A percentile compares a stretch with the other conserved stretches of the same genome.
Evolutionary conservation across 2,329 filamentous ascomycete genomes (phyloP).

Genomic region (Emydomyces testavorans): DNA sequence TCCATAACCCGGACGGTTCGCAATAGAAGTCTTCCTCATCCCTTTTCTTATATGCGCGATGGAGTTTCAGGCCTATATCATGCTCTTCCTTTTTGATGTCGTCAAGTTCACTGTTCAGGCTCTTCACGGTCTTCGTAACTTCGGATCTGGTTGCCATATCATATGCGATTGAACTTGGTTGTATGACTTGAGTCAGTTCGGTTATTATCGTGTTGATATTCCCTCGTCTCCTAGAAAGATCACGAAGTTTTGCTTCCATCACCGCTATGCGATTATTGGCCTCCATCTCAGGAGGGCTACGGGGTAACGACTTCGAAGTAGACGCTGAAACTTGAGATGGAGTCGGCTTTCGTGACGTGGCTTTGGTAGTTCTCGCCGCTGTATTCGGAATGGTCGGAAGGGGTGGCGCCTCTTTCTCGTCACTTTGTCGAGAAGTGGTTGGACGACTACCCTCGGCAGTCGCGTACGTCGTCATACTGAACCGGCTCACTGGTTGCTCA

Average conservation of each 20-base stretch:
- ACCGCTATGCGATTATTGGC: constrained; percentile 54
- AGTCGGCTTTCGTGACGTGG: constrained; percentile 33
- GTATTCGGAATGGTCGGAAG: constrained; percentile 26
- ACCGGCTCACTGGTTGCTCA: constrained; percentile 48
- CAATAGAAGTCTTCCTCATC: constrained; percentile 47
- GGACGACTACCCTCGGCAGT: constrained; percentile 40
- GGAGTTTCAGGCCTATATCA: constrained; percentile 62
- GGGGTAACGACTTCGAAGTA: constrained; percentile 47
- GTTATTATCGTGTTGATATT: constrained; percentile 63
- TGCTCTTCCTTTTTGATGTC: constrained; percentile 67
- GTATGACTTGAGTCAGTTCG: constrained; percentile 69
- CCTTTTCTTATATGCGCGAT: constrained; percentile 61
- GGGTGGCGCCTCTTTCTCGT: constrained; percentile 29
- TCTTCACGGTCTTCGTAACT: constrained; percentile 54
- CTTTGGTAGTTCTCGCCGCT: constrained; percentile 23
- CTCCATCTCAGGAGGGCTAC: constrained; percentile 49
- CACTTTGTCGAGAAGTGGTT: constrained; percentile 30
- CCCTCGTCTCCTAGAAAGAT: constrained; percentile 53
- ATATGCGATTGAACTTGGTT: constrained; percentile 54
- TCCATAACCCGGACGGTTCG: constrained; percentile 57
- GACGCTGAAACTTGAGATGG: constrained; percentile 26
- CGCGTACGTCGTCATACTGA: constrained; percentile 53
- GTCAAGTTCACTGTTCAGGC: constrained; percentile 53
- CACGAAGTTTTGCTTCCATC: constrained; percentile 54
- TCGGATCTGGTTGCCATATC: constrained; percentile 49